Percentiles rank a stretch among this genome's conserved stretches.
These are phyloP conservation scores for Dictyophora rubrovolvata DNA, from an alignment of 768 basidiomycete species.

Conservation along the genomic window DNA sequence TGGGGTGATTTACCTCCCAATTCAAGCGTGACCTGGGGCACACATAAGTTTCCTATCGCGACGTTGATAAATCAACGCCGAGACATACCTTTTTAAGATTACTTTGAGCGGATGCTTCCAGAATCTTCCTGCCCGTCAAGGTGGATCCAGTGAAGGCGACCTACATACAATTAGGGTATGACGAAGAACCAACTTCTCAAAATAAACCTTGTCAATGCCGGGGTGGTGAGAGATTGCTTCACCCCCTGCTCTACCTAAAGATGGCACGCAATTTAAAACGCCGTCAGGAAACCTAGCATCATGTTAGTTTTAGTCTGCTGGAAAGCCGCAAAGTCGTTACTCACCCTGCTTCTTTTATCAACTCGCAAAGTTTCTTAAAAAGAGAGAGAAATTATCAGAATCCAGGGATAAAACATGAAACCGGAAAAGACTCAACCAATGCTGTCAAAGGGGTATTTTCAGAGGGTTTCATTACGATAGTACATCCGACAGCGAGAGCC, in stretches of 20 bases:
- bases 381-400: constrained; percentile 7
- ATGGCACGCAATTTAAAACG: constrained; percentile 82
- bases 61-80: constrained; percentile 13
- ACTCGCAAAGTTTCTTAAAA: constrained; percentile 66
- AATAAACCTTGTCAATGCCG: constrained; percentile 65
- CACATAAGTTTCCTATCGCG: constrained; percentile 4
- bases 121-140: constrained; percentile 77
- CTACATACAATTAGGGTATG: neutral
- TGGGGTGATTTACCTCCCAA: constrained; percentile 90
- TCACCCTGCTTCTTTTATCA: constrained; percentile 77
- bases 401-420: neutral
- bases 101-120: constrained; percentile 85
- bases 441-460: constrained; percentile 81
- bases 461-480: constrained; percentile 92
- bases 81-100: constrained; percentile 79
- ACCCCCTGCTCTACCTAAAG: constrained; percentile 72
- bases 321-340: constrained; percentile 6
- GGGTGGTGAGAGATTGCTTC: constrained; percentile 73
- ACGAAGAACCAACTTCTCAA: neutral
- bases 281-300: constrained; percentile 72
- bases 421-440: constrained; percentile 35
- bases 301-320: neutral
- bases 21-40: constrained; percentile 69
- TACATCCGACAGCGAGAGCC: constrained; percentile 84
- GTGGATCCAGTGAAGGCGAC: constrained; percentile 95